These are phyloP conservation scores for Podospora pseudoanserina DNA, from an alignment of 495 filamentous ascomycete genomes.

Conservation along the genomic window DNA sequence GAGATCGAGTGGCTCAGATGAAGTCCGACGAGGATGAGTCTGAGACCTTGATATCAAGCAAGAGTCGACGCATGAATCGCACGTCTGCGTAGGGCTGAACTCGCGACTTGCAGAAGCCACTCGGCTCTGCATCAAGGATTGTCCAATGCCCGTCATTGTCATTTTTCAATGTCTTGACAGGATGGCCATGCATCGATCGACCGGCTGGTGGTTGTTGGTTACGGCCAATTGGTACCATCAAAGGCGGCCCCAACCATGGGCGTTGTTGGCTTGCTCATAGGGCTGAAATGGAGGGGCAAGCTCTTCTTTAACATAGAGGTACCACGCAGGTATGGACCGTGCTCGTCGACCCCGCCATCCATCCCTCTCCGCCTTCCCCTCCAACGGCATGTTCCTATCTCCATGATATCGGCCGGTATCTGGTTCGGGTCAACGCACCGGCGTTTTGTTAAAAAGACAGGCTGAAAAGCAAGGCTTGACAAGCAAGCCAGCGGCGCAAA, in stretches of 20 bases:
- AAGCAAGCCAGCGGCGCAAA: background rate
- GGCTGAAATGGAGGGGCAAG: constrained; percentile 24
- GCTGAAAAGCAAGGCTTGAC: background rate
- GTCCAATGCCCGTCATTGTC: constrained; percentile 3
- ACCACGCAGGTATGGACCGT: background rate
- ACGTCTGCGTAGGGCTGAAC: constrained; percentile 2
- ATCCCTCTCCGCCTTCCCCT: background rate
- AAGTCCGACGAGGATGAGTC: background rate
- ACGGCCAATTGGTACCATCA: constrained; percentile 11
- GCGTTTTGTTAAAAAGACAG: background rate
- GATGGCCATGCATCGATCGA: constrained; percentile 14
- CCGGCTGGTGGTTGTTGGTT: constrained; percentile 5
- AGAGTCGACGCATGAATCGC: background rate
- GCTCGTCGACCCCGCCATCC: background rate
- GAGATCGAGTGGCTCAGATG: background rate
- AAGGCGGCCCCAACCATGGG: constrained; percentile 8
- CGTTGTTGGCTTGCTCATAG: constrained; percentile 18
- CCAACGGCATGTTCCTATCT: background rate
- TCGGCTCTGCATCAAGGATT: constrained; percentile 7
- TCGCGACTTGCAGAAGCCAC: constrained; percentile 8
- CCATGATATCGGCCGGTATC: background rate
- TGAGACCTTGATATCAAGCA: background rate
- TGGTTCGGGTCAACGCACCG: background rate
- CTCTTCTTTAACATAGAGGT: background rate
- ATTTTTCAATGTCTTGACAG: background rate